phyloP scores from a whole-genome alignment of 306 rosid species.

The Abrus pulchellus region DNA sequence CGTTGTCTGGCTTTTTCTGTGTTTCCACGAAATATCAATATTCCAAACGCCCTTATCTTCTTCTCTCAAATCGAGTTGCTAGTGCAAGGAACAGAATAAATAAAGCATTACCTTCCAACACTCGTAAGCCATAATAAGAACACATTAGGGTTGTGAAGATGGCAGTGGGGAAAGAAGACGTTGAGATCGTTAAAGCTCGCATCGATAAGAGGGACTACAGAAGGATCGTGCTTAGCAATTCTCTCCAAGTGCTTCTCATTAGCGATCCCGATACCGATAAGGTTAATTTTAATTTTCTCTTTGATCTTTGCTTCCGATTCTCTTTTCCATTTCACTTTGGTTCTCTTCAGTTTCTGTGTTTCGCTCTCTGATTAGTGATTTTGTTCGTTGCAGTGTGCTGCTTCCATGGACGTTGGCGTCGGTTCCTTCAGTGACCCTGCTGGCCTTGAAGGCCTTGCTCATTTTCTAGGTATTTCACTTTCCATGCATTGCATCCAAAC shows the following conservation, averaged over 20 bases:
- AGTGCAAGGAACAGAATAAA: not conserved
- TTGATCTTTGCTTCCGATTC: not conserved
- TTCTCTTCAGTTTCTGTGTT: not conserved
- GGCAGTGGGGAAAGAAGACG: conserved; percentile 68
- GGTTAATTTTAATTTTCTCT: conserved; percentile 48
- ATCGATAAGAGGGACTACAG: conserved; percentile 81
- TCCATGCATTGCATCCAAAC: not conserved
- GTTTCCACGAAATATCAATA: not conserved
- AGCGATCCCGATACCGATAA: conserved; percentile 92
- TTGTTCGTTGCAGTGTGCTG: conserved; percentile 74
- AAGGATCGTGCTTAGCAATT: conserved; percentile 76
- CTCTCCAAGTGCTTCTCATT: conserved; percentile 81
- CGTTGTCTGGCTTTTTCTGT: not conserved
- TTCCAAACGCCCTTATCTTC: not conserved
- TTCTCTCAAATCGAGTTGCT: not conserved
- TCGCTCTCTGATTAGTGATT: not conserved
- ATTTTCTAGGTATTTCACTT: conserved; percentile 75
- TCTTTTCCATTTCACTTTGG: not conserved
- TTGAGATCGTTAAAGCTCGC: conserved; percentile 73
- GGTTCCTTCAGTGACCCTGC: conserved; percentile 89
- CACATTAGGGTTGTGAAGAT: conserved; percentile 41
- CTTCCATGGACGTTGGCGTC: conserved; percentile 90
- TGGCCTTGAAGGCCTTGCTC: conserved; percentile 96
- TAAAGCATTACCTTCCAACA: not conserved
- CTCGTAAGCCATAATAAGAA: not conserved